Evolutionary conservation across 345 rosid genomes (phyloP), one percentile per base, ranked within the genome.

Genomic region (Viola odorata): DNA sequence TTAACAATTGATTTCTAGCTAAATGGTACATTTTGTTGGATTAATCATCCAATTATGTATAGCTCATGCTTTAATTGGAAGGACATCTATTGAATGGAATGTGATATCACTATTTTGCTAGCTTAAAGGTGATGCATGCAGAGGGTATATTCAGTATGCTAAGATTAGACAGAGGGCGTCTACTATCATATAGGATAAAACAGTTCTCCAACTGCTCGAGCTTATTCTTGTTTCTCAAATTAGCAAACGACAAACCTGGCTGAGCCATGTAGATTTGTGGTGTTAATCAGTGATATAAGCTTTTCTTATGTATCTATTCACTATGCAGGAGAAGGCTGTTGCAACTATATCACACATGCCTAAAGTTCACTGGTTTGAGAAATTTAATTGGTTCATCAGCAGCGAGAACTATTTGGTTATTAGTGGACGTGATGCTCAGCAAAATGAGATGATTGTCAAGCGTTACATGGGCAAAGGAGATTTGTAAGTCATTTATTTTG

Each of bases 311-410:
- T 23, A 23, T 23, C 32, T 23, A 23, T 23, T 36, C 44, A 40
- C 13, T 53, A 5, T 60, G 80, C 81, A 94, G 97, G 99, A 90
- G 63, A 90, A 88, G 78, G 55, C 85, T 73, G 92, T 84, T 70
- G 95, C 99, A 50, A 76, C 85, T 62, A 90, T 94, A 77, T 79
- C 97, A 51, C 92, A 94, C 61, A 88, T 94, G 86, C 91, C 92
- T 63, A 94, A 94, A 74, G 85, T 90, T 70, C 97, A 94, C 82
- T 94, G 99, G 99, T 90, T 94, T 65, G 99, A 90, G 86, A 94
- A 94, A 72, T 94, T 88, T 68, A 85, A 94, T 77, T 94, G 99
- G 99, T 94, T 94, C 78, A 81, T 90, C 78, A 90, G 95, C 81
- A 88, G 96, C 45, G 97, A 88, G 81, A 94, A 94, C 73, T 94